Conservation (phyloP, 2,329 filamentous ascomycete genomes). For the Diaporthe helianthi region DNA sequence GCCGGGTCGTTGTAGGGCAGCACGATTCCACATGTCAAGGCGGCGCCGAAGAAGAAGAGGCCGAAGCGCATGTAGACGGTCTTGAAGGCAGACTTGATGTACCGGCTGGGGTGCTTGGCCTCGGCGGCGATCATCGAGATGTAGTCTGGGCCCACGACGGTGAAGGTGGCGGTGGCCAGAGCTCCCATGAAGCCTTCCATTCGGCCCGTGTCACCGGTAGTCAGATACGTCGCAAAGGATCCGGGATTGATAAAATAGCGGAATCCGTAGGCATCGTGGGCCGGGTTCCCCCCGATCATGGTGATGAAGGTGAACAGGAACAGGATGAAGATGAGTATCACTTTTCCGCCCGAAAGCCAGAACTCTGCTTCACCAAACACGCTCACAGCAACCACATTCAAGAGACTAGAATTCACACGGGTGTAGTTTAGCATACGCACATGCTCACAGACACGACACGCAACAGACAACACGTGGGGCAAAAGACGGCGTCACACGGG, state of each 20-base stretch:
- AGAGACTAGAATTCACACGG: slow-evolving; percentile 46
- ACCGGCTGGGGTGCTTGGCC: slow-evolving; percentile 66
- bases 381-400: slow-evolving; percentile 71
- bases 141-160: slow-evolving; percentile 72
- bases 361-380: slow-evolving; percentile 78
- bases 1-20: slow-evolving; percentile 69
- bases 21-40: slow-evolving; percentile 71
- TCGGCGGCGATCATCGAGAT: slow-evolving; percentile 74
- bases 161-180: slow-evolving; percentile 69
- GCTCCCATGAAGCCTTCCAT: slow-evolving; percentile 76
- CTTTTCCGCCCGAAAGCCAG: slow-evolving; percentile 68
- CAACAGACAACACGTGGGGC: background rate
- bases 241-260: slow-evolving; percentile 71
- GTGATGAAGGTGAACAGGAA: slow-evolving; percentile 79
- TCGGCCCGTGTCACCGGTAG: slow-evolving; percentile 66
- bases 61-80: slow-evolving; percentile 76
- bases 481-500: slow-evolving; percentile 17
- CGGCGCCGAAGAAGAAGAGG: slow-evolving; percentile 74
- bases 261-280: slow-evolving; percentile 73
- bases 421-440: slow-evolving; percentile 37
- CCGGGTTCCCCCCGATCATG: slow-evolving; percentile 80
- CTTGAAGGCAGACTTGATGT: slow-evolving; percentile 74
- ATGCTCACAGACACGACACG: background rate
- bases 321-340: slow-evolving; percentile 70
- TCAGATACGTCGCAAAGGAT: slow-evolving; percentile 67